A percentile compares a stretch with the other conserved stretches of the same genome.
Conservation (phyloP, 257 asterid genomes). For the Leonotis leonurus region DNA sequence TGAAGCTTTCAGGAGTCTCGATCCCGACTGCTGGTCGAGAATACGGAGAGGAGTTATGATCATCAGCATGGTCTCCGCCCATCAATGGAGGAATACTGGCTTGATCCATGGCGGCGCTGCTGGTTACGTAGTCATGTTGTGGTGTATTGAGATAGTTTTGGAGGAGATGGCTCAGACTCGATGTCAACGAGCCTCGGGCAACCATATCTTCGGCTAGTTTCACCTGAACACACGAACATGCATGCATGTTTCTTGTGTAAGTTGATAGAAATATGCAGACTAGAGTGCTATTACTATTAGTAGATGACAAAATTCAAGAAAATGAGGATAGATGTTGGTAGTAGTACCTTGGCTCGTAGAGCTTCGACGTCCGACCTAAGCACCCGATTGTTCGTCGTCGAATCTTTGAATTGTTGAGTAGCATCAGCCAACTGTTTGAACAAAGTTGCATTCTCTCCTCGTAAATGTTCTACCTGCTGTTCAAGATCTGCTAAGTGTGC, state of each 20-base stretch:
- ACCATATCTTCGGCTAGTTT: slow-evolving; percentile 74
- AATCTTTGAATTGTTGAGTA: slow-evolving; percentile 50
- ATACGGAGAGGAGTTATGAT: slow-evolving; percentile 26
- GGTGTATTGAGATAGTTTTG: slow-evolving; percentile 53
- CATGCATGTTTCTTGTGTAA: no score
- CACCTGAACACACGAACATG: no score
- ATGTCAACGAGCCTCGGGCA: slow-evolving; percentile 55
- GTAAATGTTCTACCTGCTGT: slow-evolving; percentile 54
- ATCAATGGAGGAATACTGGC: slow-evolving; percentile 34
- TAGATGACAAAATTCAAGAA: no score
- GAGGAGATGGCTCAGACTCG: slow-evolving; percentile 56
- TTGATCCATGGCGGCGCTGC: slow-evolving; percentile 28
- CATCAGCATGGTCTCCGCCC: slow-evolving; percentile 23
- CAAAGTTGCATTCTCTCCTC: slow-evolving; percentile 48
- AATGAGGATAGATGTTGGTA: no score
- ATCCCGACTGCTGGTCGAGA: slow-evolving; percentile 23
- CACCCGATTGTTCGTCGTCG: slow-evolving; percentile 60
- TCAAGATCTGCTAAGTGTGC: slow-evolving; percentile 64
- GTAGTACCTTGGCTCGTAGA: slow-evolving; percentile 64
- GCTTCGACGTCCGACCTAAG: slow-evolving; percentile 80
- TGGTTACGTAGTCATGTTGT: slow-evolving; percentile 21
- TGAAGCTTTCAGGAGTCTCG: slow-evolving; percentile 28
- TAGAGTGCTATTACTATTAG: no score
- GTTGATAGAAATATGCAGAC: no score
- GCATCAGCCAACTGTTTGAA: slow-evolving; percentile 49